A percentile compares a stretch with the other conserved stretches of the same genome.
Conservation (phyloP, 805 yeast genomes). For the Candida pseudofarinosa region DNA sequence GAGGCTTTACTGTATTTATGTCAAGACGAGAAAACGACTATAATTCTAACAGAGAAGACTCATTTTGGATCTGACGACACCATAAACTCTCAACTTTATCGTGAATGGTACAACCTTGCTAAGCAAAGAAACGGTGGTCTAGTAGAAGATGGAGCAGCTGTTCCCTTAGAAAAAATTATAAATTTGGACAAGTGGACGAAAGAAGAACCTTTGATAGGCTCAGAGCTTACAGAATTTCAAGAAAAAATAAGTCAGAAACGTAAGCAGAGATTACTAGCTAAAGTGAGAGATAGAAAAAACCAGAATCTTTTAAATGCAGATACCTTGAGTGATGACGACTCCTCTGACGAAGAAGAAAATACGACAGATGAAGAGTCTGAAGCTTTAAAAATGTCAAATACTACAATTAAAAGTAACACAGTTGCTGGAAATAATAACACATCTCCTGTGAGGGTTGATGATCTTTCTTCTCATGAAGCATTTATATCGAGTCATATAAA, state of each 20-base stretch:
- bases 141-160: slow-evolving; percentile 59
- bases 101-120: slow-evolving; percentile 49
- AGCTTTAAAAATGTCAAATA: slow-evolving; percentile 10
- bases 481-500: slow-evolving; percentile 35
- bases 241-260: slow-evolving; percentile 45
- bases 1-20: slow-evolving; percentile 54
- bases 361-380: slow-evolving; percentile 23
- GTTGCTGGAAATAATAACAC: slow-evolving; percentile 4
- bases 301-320: slow-evolving; percentile 37
- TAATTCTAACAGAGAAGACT: slow-evolving; percentile 70
- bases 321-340: slow-evolving; percentile 27
- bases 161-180: slow-evolving; percentile 45
- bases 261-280: slow-evolving; percentile 36
- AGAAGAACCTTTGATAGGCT: slow-evolving; percentile 49
- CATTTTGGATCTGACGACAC: slow-evolving; percentile 36
- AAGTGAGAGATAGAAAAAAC: slow-evolving; percentile 38
- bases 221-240: slow-evolving; percentile 48
- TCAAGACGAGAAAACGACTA: slow-evolving; percentile 59
- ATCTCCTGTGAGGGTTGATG: slow-evolving; percentile 16
- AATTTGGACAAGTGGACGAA: slow-evolving; percentile 36
- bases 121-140: slow-evolving; percentile 27
- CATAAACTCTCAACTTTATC: slow-evolving; percentile 46
- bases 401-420: slow-evolving; percentile 2
- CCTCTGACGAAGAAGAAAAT: slow-evolving; percentile 27
- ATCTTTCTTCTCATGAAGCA: slow-evolving; percentile 38